Evolutionary conservation across 2,329 filamentous ascomycete genomes (phyloP), one percentile per base, ranked within the genome.

Genomic region (Fusarium dlaminii): DNA sequence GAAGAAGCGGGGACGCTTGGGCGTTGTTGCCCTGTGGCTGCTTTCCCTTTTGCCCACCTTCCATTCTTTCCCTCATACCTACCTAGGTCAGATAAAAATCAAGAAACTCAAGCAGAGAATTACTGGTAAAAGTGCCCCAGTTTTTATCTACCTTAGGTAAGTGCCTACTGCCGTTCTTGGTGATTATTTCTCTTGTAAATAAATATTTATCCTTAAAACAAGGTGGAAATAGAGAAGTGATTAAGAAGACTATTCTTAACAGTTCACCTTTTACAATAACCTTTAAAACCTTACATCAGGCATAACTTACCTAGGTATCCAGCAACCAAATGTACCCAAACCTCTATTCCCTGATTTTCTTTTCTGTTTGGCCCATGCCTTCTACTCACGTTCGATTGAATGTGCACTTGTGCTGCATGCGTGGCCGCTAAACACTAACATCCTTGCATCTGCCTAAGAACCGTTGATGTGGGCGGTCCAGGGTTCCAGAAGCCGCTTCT

Each of bases 1-100:
- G 70, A 66, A 70, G 70, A 73, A 70, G 67, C 70, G 70, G 69
- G 70, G 70, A 66, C 45, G 63, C 52, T 45, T 61, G 24, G 54
- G 39, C 51, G 17, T 48, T 66, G 17, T 48, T 66, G 40, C 61
- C 34, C 18, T 68, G 63, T 68, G 65, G 63, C 65, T 68, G 66
- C 65, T 68, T 68, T 43, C 32, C 30, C 29, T 43, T 43, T 29
- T 29, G 51, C 51, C 34, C 34, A 22, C 24, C 32, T n/a, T 49
- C 29, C 29, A 49, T 49, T 54, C 34, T 54, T 36, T 37, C 34
- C n/a, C 11, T 29, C 51, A 29, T 52, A 52, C 30, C 22, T 42
- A 24, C n/a, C 15, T 43, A 15, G 30, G 48, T 36, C 30, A 14
- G n/a, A 36, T 36, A 52, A 34, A 52, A 52, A 52, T 9, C 48